Base-by-base conservation (phyloP, 352 stramenopile species). In the Phytophthora pinifolia region DNA sequence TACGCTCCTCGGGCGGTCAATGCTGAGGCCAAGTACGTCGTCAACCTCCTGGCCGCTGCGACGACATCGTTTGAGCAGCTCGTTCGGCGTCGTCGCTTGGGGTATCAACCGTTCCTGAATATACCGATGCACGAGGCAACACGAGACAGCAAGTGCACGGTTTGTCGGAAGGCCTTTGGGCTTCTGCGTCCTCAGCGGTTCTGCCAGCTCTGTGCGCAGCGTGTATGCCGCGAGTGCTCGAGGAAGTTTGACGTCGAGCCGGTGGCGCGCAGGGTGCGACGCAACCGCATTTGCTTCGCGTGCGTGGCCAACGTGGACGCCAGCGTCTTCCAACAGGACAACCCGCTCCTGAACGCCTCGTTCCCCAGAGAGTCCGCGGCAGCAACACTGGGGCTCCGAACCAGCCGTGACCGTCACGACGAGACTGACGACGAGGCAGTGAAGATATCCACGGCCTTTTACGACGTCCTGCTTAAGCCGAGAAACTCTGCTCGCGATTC, bases 181-280 rank as follows among this genome's bases (percentile, higher is more conserved):
- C 22, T 89, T 20, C 60, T 91, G 18, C 78, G 79, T 27, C 58
- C 63, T 12, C 67, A 80, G 49, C 60, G 77, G 12, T 84, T 79
- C 46, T 91, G 81, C 56, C 78, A 89, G 59, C 54, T 91, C 29
- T 91, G 81, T 29, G 76, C 67, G 1, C 63, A 85, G 15, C 55
- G 73, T 14, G 75, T 88, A 33, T 91, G 81, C 10, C 76, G 78
- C 9, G 59, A 81, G 15, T 89, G 78, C 53, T 87, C 70, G 13
- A 66, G 70, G 34, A 88, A 88, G 59, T 81, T 86, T 57, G 79
- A 89, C 12, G 74, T 91, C 7, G 81, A 91, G 54, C 57, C 72
- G 4, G 31, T 79, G 17, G 60, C 68, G 0, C 72, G 68, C 27
- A 59, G 53, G 46, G 65, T 89, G 17, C 76, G 70, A 14, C 74